Evolutionary conservation across 2,329 filamentous ascomycete species (phyloP).

Genomic region (Colletotrichum costaricense): DNA sequence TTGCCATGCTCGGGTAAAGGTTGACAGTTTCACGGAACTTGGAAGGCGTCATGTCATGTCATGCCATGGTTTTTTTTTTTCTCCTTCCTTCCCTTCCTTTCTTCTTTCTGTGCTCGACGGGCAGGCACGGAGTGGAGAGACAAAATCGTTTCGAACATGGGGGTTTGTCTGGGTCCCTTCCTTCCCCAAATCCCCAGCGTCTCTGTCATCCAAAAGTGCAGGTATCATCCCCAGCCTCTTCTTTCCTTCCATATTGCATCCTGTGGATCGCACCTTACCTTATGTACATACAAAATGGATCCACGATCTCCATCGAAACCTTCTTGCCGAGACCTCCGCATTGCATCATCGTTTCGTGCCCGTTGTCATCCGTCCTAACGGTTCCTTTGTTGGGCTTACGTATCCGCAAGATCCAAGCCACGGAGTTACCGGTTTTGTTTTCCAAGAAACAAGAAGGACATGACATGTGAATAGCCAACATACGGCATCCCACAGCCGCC

Average conservation of each 20-base stretch:
- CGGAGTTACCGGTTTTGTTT: conserved; percentile 8
- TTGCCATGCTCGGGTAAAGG: neutral
- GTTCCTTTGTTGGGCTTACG: neutral
- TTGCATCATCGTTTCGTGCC: conserved; percentile 27
- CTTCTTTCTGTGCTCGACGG: neutral
- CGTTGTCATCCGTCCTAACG: neutral
- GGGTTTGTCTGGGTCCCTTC: neutral
- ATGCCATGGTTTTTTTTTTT: neutral
- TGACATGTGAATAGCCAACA: neutral
- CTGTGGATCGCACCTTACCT: neutral
- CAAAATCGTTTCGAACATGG: neutral
- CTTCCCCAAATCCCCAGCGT: neutral
- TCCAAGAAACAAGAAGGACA: neutral
- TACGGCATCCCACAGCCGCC: conserved; percentile 8
- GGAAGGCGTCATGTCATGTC: conserved; percentile 20
- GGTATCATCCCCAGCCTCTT: conserved; percentile 21
- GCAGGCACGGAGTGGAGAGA: neutral
- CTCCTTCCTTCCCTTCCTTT: neutral
- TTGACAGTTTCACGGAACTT: conserved; percentile 17
- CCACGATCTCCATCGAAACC: conserved; percentile 7
- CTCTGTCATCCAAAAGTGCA: neutral
- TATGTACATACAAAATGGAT: conserved; percentile 2
- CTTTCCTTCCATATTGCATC: neutral
- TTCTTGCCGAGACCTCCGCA: conserved; percentile 19
- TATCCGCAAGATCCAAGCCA: neutral